A percentile compares a stretch with the other conserved stretches of the same genome.
Evolutionary conservation across 2,329 filamentous ascomycete genomes (phyloP).

Genomic region (Epichloe aotearoae): DNA sequence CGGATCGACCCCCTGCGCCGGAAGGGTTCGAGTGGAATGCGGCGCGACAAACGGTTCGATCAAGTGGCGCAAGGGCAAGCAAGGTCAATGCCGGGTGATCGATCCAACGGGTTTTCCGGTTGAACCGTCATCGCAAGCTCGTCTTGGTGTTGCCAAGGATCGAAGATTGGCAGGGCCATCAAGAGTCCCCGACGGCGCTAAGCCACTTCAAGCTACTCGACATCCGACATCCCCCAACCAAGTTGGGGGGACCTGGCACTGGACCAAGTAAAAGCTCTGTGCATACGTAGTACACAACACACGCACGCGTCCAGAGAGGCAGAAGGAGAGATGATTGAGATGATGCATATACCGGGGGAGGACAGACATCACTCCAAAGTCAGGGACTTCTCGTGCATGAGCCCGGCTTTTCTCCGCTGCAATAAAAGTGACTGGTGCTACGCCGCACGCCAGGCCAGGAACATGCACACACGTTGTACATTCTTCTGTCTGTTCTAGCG

Average conservation of each 20-base stretch:
- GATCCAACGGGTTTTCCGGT: neutral
- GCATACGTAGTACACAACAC: neutral
- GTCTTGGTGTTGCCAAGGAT: conserved; percentile 3
- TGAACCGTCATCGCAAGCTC: conserved; percentile 1
- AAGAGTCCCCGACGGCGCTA: conserved; percentile 10
- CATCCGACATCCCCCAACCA: too few relatives aligned
- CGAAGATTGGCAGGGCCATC: conserved; percentile 11
- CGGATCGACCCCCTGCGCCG: neutral
- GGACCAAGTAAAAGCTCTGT: neutral
- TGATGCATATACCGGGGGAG: neutral
- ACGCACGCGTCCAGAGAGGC: too few relatives aligned
- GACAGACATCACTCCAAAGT: neutral
- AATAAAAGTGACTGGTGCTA: too few relatives aligned
- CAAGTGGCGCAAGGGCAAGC: neutral
- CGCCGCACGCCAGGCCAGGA: too few relatives aligned
- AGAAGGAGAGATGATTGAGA: neutral
- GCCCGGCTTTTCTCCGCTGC: neutral
- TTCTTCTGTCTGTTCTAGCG: neutral
- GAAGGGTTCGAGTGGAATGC: neutral
- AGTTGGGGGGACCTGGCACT: too few relatives aligned
- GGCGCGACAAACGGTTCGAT: neutral
- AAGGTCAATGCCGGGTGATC: neutral
- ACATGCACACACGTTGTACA: neutral
- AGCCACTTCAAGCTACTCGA: neutral
- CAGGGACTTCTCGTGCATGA: neutral